Conservation (phyloP, 108 stramenopile genomes). For the Pseudonitzschia pungens region DNA sequence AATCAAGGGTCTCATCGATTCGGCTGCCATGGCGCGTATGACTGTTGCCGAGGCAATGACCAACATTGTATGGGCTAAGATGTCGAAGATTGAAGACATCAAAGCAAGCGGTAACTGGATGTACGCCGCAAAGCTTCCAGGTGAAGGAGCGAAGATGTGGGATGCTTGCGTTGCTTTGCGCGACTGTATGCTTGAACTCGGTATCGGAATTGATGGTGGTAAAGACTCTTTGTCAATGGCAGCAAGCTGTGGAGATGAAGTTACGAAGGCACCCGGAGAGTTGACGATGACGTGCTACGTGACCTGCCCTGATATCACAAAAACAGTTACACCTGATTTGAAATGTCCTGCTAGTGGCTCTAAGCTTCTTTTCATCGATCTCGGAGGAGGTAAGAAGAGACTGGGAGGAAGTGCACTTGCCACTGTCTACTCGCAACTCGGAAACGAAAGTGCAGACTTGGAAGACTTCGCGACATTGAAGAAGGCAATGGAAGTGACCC, state of each 20-base stretch:
- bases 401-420: slow-evolving; percentile 96
- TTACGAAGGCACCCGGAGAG: slow-evolving; percentile 97
- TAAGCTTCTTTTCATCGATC: slow-evolving; percentile 85
- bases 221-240: slow-evolving; percentile 99
- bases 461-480: slow-evolving; percentile 84
- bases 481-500: slow-evolving; percentile 88
- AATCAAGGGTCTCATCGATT: slow-evolving; percentile 92
- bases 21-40: slow-evolving; percentile 95
- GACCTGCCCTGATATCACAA: slow-evolving; percentile 91
- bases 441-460: slow-evolving; percentile 90
- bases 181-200: slow-evolving; percentile 85
- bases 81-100: slow-evolving; percentile 90
- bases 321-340: slow-evolving; percentile 96
- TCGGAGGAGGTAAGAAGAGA: slow-evolving; percentile 79
- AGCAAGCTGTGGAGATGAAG: slow-evolving; percentile 90
- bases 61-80: slow-evolving; percentile 97
- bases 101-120: slow-evolving; percentile 99
- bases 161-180: slow-evolving; percentile 95
- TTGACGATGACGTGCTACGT: slow-evolving; percentile 95
- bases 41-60: slow-evolving; percentile 98
- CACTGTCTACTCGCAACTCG: slow-evolving; percentile 92
- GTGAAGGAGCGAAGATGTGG: slow-evolving; percentile 98
- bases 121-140: slow-evolving; percentile 98
- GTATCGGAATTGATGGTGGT: slow-evolving; percentile 97
- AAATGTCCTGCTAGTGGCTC: slow-evolving; percentile 76